Evolutionary conservation across 2,329 filamentous ascomycete genomes (phyloP).

Genomic region (Westerdykella aurantiaca): DNA sequence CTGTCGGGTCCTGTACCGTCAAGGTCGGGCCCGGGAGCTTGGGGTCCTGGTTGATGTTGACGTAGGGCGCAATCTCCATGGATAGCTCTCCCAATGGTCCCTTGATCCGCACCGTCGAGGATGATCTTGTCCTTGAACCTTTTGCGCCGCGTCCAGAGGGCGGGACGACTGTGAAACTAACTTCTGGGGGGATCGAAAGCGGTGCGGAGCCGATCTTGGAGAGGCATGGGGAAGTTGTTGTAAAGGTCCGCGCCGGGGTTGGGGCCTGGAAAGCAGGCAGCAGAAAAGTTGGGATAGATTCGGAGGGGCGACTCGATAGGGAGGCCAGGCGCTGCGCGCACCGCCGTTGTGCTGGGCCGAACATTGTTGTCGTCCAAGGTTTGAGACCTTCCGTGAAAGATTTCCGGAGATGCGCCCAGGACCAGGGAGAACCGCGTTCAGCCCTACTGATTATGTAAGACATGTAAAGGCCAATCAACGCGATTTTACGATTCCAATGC

Average conservation of each 20-base stretch:
- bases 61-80: constrained; percentile 71
- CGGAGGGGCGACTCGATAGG: constrained; percentile 38
- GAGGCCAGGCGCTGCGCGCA: constrained; percentile 48
- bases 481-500: no score
- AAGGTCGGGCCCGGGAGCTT: constrained; percentile 60
- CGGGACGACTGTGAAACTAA: constrained; percentile 64
- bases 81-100: constrained; percentile 77
- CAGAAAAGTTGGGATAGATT: constrained; percentile 65
- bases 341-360: constrained; percentile 57
- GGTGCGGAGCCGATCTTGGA: constrained; percentile 80
- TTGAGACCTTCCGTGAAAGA: constrained; percentile 11
- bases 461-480: not conserved
- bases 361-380: constrained; percentile 47
- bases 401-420: constrained; percentile 17
- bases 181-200: constrained; percentile 44
- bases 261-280: constrained; percentile 61
- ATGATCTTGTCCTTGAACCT: constrained; percentile 56
- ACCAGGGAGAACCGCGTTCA: not conserved
- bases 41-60: constrained; percentile 64
- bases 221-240: constrained; percentile 57
- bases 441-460: constrained; percentile 1
- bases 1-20: constrained; percentile 60
- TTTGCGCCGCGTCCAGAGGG: constrained; percentile 54
- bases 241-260: constrained; percentile 56
- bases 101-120: constrained; percentile 65